Conservation (phyloP, 75 land plant species). For the Cupressus sempervirens region DNA sequence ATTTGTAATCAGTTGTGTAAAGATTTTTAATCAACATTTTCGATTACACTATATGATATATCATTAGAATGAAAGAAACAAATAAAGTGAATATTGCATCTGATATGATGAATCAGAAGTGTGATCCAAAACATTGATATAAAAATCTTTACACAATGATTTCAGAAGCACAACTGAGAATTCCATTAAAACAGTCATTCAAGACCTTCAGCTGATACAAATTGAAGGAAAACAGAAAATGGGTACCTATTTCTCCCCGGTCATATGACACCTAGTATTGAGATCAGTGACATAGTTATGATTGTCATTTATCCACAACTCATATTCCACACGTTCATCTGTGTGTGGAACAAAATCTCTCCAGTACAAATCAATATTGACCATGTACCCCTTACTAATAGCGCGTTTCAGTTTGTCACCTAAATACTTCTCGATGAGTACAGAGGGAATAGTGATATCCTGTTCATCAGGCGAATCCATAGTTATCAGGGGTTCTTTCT, state of each 20-base stretch:
- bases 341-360: constrained; percentile 84
- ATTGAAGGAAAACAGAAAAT: background rate
- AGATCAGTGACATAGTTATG: constrained; percentile 91
- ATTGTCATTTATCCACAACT: constrained; percentile 89
- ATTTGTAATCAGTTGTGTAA: no score
- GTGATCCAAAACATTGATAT: no score
- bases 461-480: background rate
- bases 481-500: constrained; percentile 16
- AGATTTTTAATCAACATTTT: no score
- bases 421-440: constrained; percentile 34
- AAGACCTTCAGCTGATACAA: no score
- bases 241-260: constrained; percentile 64
- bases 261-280: constrained; percentile 84
- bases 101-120: no score
- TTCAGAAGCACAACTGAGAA: no score
- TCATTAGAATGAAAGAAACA: no score
- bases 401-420: constrained; percentile 70
- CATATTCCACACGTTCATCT: constrained; percentile 48
- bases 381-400: constrained; percentile 53
- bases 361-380: constrained; percentile 84
- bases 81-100: no score
- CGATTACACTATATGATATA: no score
- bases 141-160: no score
- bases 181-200: background rate
- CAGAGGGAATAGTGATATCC: constrained; percentile 57